Evolutionary conservation across 2,329 filamentous ascomycete species (phyloP).

Genomic region (Talaromyces amestolkiae): DNA sequence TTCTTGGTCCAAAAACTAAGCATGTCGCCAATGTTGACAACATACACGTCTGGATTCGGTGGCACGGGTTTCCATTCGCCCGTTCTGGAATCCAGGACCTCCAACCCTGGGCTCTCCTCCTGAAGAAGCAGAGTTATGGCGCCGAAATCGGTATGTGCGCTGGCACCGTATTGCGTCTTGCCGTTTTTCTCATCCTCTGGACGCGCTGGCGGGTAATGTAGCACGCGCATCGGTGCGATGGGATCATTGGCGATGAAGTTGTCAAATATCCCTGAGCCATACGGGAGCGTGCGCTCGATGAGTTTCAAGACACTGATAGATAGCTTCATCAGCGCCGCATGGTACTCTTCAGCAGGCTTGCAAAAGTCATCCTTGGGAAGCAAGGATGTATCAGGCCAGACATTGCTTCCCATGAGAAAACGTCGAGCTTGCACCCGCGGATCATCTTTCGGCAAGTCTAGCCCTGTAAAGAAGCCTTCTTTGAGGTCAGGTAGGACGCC

Average conservation of each 20-base stretch:
- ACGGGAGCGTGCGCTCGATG: constrained; percentile 44
- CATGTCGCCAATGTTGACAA: constrained; percentile 55
- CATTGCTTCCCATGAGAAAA: constrained; percentile 30
- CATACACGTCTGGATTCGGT: constrained; percentile 48
- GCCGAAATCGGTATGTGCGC: constrained; percentile 58
- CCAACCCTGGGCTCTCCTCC: constrained; percentile 50
- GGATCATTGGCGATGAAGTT: constrained; percentile 45
- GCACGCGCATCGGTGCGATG: constrained; percentile 46
- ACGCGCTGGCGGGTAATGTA: constrained; percentile 51
- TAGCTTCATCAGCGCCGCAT: constrained; percentile 40
- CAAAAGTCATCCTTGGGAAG: constrained; percentile 38
- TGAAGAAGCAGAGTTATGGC: constrained; percentile 57
- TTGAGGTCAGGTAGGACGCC: constrained; percentile 27
- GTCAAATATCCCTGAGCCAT: constrained; percentile 38
- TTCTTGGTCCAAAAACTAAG: constrained; percentile 53
- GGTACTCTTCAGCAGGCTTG: constrained; percentile 42
- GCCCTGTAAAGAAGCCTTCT: constrained; percentile 23
- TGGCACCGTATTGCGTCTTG: constrained; percentile 36
- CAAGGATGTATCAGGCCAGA: constrained; percentile 40
- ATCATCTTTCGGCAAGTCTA: not conserved
- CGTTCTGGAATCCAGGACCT: constrained; percentile 50
- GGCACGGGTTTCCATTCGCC: constrained; percentile 47
- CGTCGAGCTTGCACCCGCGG: not conserved
- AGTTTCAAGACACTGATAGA: constrained; percentile 43
- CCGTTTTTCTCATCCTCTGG: constrained; percentile 24